A percentile compares a stretch with the other conserved stretches of the same genome.
phyloP scores from a whole-genome alignment of 1,284 basidiomycete species.

The Anthracocystis panici-leucophaei region DNA sequence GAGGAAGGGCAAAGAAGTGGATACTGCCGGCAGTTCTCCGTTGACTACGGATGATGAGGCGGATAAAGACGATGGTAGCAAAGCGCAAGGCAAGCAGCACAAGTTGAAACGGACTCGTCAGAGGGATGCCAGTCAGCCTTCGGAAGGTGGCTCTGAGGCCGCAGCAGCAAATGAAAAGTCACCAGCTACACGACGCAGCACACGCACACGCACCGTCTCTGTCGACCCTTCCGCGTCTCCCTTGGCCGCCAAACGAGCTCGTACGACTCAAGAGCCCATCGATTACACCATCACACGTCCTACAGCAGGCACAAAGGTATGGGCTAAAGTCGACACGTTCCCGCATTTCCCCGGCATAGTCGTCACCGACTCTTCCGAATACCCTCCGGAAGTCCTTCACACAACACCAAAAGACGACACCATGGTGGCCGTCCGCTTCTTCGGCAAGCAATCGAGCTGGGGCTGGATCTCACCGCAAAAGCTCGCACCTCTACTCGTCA shows the following conservation, averaged over 20 bases:
- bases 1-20: conserved; percentile 6
- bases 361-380: conserved; percentile 11
- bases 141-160: conserved; percentile 1
- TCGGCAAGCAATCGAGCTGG: conserved; percentile 26
- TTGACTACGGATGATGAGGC: conserved; percentile 44
- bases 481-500: conserved; percentile 9
- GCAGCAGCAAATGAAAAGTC: neutral
- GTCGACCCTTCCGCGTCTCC: conserved; percentile 17
- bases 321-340: conserved; percentile 44
- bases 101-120: conserved; percentile 16
- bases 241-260: conserved; percentile 10
- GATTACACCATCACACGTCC: conserved; percentile 4
- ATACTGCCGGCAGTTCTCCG: conserved; percentile 31
- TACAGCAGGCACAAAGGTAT: conserved; percentile 33
- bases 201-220: conserved; percentile 13
- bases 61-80: neutral
- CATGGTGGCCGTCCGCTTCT: conserved; percentile 31
- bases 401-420: neutral
- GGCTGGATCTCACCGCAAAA: conserved; percentile 23
- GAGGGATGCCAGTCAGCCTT: conserved; percentile 14
- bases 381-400: conserved; percentile 3
- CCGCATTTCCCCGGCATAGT: conserved; percentile 34
- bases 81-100: neutral
- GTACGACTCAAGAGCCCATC: conserved; percentile 2
- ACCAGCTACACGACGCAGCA: conserved; percentile 18